These are phyloP conservation scores for Epichloe brachyelytri DNA, from an alignment of 2,329 filamentous ascomycete genomes.

Conservation along the genomic window DNA sequence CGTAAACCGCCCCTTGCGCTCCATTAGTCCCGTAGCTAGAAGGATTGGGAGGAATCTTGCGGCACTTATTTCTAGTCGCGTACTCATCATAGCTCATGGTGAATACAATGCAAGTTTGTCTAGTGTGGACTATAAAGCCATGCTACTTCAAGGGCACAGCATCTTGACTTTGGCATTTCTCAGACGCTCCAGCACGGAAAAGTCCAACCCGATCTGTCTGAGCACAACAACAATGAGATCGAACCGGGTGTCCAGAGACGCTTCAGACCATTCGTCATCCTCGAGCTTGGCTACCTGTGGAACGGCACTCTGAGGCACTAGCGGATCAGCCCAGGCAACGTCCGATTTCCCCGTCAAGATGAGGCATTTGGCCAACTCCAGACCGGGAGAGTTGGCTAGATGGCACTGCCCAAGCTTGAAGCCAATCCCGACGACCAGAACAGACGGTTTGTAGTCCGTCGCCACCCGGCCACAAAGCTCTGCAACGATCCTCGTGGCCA, in stretches of 20 bases:
- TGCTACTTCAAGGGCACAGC: conserved; percentile 19
- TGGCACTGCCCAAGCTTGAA: conserved; percentile 38
- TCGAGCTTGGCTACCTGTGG: conserved; percentile 25
- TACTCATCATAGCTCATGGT: too few species aligned
- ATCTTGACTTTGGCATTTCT: conserved; percentile 23
- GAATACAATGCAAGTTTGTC: background rate
- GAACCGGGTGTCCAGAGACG: conserved; percentile 23
- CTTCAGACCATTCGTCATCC: conserved; percentile 25
- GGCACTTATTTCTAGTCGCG: too few species aligned
- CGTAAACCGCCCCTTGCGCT: too few species aligned
- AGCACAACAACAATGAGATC: conserved; percentile 31
- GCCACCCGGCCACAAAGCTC: conserved; percentile 12
- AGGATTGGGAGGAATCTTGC: too few species aligned
- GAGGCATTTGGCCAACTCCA: conserved; percentile 27
- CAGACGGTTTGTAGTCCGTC: conserved; percentile 11
- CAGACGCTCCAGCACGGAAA: conserved; percentile 23
- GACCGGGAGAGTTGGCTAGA: conserved; percentile 33
- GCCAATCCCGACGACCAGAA: conserved; percentile 34
- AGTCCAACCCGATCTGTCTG: conserved; percentile 29
- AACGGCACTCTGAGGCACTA: conserved; percentile 28
- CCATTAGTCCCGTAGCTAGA: too few species aligned
- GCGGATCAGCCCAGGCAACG: conserved; percentile 31
- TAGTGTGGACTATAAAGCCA: background rate
- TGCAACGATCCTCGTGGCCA: conserved; percentile 24
- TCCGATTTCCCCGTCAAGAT: conserved; percentile 23